Conservation (phyloP, 2,329 filamentous ascomycete genomes). For the Chrysoporthe deuterocubensis region DNA sequence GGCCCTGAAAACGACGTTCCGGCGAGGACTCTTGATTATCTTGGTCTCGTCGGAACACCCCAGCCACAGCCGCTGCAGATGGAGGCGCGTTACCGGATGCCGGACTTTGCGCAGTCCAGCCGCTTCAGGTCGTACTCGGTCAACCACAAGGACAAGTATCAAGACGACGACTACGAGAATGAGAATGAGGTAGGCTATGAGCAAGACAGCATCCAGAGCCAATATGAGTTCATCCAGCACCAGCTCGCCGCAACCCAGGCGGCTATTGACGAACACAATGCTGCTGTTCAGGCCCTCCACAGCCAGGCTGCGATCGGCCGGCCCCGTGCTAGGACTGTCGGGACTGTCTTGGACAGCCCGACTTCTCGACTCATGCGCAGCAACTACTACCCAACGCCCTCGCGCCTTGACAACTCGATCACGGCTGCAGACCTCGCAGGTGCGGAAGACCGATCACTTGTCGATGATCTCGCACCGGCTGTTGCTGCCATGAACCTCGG, state of each 20-base stretch:
- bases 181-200: constrained; percentile 50
- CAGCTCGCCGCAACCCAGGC: constrained; percentile 67
- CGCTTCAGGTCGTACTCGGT: constrained; percentile 97
- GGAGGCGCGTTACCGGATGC: constrained; percentile 73
- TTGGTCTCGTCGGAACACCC: constrained; percentile 91
- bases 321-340: constrained; percentile 84
- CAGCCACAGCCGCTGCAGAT: constrained; percentile 77
- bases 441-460: constrained; percentile 72
- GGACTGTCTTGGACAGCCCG: constrained; percentile 82
- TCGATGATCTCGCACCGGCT: constrained; percentile 78
- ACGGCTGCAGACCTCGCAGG: constrained; percentile 75
- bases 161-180: constrained; percentile 82
- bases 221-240: constrained; percentile 65
- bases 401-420: constrained; percentile 76
- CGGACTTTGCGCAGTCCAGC: constrained; percentile 75
- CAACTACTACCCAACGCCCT: constrained; percentile 71
- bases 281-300: constrained; percentile 90
- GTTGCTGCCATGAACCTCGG: constrained; percentile 80
- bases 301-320: constrained; percentile 80
- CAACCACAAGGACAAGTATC: constrained; percentile 97
- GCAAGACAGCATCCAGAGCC: constrained; percentile 54
- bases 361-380: constrained; percentile 66
- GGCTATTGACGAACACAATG: constrained; percentile 86
- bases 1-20: constrained; percentile 84
- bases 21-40: constrained; percentile 90